Evolutionary conservation across 805 yeast genomes (phyloP), one percentile per base, ranked within the genome.

Genomic region (Candida hispaniensis): DNA sequence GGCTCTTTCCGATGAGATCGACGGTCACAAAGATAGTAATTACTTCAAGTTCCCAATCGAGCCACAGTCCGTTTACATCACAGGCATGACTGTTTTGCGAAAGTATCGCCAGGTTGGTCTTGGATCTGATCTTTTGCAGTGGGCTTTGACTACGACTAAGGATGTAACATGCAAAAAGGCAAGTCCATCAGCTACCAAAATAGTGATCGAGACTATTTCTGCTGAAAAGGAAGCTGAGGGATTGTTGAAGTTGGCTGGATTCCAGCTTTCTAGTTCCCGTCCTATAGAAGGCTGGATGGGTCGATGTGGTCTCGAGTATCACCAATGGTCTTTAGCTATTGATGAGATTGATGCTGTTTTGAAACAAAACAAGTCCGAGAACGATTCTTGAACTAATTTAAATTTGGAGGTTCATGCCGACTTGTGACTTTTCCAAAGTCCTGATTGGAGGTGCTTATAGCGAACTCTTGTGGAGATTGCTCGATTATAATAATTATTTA

Each of bases 51-150:
- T 39, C 23, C 38, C 29, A 22, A 16, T 19, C 16, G 40, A 32
- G 38, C 30, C 20, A 22, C 32, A 25, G 30, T 24, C 38, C 12
- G 38, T 26, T 5, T 17, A 23, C 17, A 38, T 39, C 4, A 21
- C 41, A 3, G 32, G 30, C 6, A 38, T 38, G 41, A 19, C 43
- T 3, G 30, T 30, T 13, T 15, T 38, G 41, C 26, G 33, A 26
- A 30, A 34, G 32, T 40, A 38, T 20, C 41, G 43, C 17, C 34
- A 26, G 14, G 18, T 25, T 6, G 42, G 43, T 2, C 27, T 40
- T 7, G 39, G 39, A 8, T 23, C 14, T 21, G 39, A 40, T 14
- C 29, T 39, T 19, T 20, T 39, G 7, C 27, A 26, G 17, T 40
- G 41, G 43, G 28, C 40, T 22, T 14, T 39, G 17, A 26, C 23